Evolutionary conservation across 768 basidiomycete genomes (phyloP).

Genomic region (Collybia sp.): DNA sequence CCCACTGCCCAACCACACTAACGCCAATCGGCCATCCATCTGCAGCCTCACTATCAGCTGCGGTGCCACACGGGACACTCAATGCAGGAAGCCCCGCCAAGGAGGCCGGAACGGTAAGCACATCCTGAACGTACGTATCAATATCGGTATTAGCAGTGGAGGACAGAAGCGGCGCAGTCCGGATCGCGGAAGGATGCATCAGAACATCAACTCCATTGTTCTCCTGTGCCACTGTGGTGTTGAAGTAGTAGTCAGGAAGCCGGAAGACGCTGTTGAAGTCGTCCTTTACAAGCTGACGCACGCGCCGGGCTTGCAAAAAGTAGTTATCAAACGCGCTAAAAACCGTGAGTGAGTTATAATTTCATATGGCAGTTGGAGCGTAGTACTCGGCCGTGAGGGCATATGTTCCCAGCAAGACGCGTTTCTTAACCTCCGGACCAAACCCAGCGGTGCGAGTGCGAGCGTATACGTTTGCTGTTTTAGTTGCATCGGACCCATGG

Average conservation of each 20-base stretch:
- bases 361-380: neutral
- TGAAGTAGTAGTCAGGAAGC: constrained; percentile 44
- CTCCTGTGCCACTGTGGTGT: neutral
- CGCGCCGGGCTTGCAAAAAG: constrained; percentile 86
- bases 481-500: constrained; percentile 35
- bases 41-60: constrained; percentile 30
- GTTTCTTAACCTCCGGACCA: constrained; percentile 80
- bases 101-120: constrained; percentile 89
- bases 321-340: constrained; percentile 94
- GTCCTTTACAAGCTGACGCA: constrained; percentile 63
- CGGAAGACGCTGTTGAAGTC: constrained; percentile 76
- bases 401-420: constrained; percentile 87
- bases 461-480: constrained; percentile 57
- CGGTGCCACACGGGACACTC: constrained; percentile 50
- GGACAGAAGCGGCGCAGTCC: constrained; percentile 67
- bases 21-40: constrained; percentile 83
- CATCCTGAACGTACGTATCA: constrained; percentile 81
- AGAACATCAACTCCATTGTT: constrained; percentile 65
- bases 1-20: constrained; percentile 88
- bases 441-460: constrained; percentile 67
- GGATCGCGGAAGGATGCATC: constrained; percentile 83
- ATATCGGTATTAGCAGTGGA: constrained; percentile 18
- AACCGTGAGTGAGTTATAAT: constrained; percentile 1
- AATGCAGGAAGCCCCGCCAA: constrained; percentile 85
- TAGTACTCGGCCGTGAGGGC: constrained; percentile 84